Evolutionary conservation across 352 stramenopile species (phyloP).

Genomic region (Pythium coloratum): DNA sequence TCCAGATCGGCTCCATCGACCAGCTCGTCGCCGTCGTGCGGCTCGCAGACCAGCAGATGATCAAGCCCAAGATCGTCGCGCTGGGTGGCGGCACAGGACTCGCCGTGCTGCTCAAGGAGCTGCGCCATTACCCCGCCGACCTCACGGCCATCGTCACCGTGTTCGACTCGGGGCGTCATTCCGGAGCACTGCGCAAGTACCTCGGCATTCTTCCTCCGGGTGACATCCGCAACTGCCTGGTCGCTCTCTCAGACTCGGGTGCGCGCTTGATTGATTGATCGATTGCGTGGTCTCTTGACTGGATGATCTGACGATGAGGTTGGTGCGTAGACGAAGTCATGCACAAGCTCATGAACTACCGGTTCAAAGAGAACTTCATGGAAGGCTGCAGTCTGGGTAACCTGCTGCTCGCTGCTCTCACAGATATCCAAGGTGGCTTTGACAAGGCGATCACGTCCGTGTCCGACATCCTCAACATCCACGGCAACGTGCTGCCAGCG

Average conservation of each 20-base stretch:
- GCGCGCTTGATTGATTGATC: constrained; percentile 6
- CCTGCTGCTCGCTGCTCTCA: constrained; percentile 74
- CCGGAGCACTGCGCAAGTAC: constrained; percentile 77
- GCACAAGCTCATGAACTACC: constrained; percentile 89
- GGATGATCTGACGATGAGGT: neutral
- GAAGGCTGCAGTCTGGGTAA: constrained; percentile 85
- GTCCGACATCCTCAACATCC: constrained; percentile 86
- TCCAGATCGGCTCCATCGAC: constrained; percentile 79
- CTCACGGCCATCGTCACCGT: constrained; percentile 87
- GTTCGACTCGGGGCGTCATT: constrained; percentile 84
- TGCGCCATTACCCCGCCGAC: constrained; percentile 81
- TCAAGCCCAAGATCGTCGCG: constrained; percentile 84
- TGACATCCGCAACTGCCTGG: constrained; percentile 87
- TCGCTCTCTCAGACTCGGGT: constrained; percentile 82
- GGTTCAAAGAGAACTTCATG: constrained; percentile 88
- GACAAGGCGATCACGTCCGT: constrained; percentile 80
- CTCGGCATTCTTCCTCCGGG: constrained; percentile 79
- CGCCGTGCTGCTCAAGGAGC: constrained; percentile 80
- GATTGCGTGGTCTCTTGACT: neutral
- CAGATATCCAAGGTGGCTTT: constrained; percentile 79
- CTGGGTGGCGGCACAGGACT: constrained; percentile 79
- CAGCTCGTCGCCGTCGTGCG: constrained; percentile 73
- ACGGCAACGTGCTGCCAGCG: constrained; percentile 73
- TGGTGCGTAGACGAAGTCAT: constrained; percentile 63
- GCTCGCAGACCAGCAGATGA: constrained; percentile 76